phyloP scores from a whole-genome alignment of 371 early-diverging fungal genomes.

The Blakeslea trispora region DNA sequence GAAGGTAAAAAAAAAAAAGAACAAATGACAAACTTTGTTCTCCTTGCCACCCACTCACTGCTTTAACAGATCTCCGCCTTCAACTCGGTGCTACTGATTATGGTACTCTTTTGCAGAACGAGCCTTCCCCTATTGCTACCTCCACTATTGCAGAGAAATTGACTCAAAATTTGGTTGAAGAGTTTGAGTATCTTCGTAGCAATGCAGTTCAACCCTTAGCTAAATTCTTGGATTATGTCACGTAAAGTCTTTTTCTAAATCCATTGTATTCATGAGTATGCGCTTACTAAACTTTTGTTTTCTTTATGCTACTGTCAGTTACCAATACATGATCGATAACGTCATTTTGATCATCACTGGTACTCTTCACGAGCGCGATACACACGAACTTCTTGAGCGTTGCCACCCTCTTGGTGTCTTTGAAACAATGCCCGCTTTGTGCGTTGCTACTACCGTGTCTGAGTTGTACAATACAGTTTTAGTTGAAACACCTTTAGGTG shows the following conservation, averaged over 20 bases:
- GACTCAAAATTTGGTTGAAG: conserved; percentile 86
- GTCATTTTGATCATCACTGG: conserved; percentile 97
- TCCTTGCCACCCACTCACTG: background rate
- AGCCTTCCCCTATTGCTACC: conserved; percentile 94
- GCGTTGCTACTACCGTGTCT: conserved; percentile 94
- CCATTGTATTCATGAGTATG: background rate
- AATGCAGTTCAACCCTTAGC: conserved; percentile 84
- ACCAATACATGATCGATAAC: conserved; percentile 99
- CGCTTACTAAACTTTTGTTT: background rate
- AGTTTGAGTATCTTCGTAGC: conserved; percentile 90
- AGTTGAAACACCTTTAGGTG: conserved; percentile 95
- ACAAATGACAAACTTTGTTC: background rate
- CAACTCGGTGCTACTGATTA: conserved; percentile 97
- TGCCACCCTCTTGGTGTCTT: conserved; percentile 97
- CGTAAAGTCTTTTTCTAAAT: conserved; percentile 56
- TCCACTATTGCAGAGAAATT: conserved; percentile 88
- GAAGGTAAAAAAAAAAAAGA: conserved; percentile 69
- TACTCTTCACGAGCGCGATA: conserved; percentile 96
- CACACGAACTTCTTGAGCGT: conserved; percentile 92
- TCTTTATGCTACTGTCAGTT: conserved; percentile 59
- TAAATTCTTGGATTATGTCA: conserved; percentile 95
- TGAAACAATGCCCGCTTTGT: conserved; percentile 96
- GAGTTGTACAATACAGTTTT: conserved; percentile 96
- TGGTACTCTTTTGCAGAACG: conserved; percentile 91
- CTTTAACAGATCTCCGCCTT: conserved; percentile 54